Evolutionary conservation across 345 rosid genomes (phyloP).

Genomic region (Murraya paniculata): DNA sequence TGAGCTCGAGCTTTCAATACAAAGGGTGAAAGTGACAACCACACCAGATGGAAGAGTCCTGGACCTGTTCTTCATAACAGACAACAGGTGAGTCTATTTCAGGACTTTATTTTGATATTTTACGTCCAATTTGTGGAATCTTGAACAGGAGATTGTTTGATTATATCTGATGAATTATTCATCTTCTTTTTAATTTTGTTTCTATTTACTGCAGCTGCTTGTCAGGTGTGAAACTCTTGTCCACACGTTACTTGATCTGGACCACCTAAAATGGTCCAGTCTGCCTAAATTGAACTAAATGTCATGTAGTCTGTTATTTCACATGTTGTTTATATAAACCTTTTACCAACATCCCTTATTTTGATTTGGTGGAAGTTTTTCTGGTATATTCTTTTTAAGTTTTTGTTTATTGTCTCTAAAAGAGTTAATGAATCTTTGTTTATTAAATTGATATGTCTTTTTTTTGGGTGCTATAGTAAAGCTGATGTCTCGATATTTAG

Average conservation of each 20-base stretch:
- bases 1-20: slow-evolving; percentile 84
- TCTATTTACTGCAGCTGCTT: neutral
- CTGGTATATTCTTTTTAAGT: neutral
- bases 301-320: neutral
- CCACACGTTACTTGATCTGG: neutral
- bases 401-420: neutral
- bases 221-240: neutral
- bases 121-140: neutral
- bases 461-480: neutral
- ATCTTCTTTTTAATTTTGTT: neutral
- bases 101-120: neutral
- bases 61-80: slow-evolving; percentile 82
- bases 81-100: slow-evolving; percentile 55
- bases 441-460: neutral
- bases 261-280: neutral
- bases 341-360: neutral
- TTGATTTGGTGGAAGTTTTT: neutral
- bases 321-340: neutral
- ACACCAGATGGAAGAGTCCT: slow-evolving; percentile 78
- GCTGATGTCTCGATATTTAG: neutral
- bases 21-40: slow-evolving; percentile 80
- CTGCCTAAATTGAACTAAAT: neutral
- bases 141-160: neutral
- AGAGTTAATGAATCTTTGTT: neutral
- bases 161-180: neutral